phyloP scores from a whole-genome alignment of 2,329 filamentous ascomycete species.

The Fusarium decemcellulare region DNA sequence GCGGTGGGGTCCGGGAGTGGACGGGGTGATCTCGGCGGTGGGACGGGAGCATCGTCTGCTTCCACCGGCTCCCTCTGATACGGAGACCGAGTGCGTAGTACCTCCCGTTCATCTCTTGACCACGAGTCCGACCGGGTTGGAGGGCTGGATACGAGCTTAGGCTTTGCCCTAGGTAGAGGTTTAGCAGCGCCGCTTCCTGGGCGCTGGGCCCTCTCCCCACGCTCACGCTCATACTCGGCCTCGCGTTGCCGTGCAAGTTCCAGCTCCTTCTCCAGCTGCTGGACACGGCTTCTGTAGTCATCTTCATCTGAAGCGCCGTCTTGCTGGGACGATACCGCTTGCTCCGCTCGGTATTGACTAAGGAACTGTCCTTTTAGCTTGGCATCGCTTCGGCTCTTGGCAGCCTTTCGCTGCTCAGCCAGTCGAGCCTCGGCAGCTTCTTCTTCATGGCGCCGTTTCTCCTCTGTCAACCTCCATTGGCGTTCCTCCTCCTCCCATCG shows the following conservation, averaged over 20 bases:
- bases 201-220: slow-evolving; percentile 63
- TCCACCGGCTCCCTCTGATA: slow-evolving; percentile 55
- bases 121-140: slow-evolving; percentile 72
- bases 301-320: slow-evolving; percentile 52
- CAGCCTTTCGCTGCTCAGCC: slow-evolving; percentile 75
- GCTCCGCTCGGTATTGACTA: slow-evolving; percentile 87
- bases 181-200: slow-evolving; percentile 24
- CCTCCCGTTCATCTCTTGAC: slow-evolving; percentile 75
- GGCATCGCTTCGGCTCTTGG: slow-evolving; percentile 74
- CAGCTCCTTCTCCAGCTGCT: slow-evolving; percentile 82
- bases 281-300: slow-evolving; percentile 77
- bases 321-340: slow-evolving; percentile 47
- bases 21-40: slow-evolving; percentile 55
- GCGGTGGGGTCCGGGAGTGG: slow-evolving; percentile 71
- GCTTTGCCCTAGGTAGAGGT: slow-evolving; percentile 41
- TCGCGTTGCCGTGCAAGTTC: slow-evolving; percentile 74
- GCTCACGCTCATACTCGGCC: slow-evolving; percentile 72
- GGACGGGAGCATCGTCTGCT: slow-evolving; percentile 42
- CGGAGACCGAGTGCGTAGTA: slow-evolving; percentile 68
- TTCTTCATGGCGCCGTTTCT: slow-evolving; percentile 79
- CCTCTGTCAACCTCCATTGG: slow-evolving; percentile 83
- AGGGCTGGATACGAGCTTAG: slow-evolving; percentile 53
- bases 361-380: slow-evolving; percentile 86
- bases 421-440: slow-evolving; percentile 78
- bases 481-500: slow-evolving; percentile 84